phyloP scores from a whole-genome alignment of 2,329 filamentous ascomycete species.

The Diaporthe velutina region DNA sequence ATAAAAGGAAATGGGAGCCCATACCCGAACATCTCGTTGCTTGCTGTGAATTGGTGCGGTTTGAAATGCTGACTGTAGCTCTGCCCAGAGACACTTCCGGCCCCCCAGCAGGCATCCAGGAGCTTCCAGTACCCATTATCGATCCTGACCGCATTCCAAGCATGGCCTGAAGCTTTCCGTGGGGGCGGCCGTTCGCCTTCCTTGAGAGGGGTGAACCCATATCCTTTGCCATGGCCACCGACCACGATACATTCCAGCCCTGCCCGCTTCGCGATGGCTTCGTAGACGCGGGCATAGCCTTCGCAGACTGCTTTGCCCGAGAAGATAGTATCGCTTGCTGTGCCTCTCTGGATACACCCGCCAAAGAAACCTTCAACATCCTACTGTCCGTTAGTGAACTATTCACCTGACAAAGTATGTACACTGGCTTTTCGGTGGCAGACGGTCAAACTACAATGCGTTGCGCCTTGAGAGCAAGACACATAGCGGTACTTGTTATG shows the following conservation, averaged over 20 bases:
- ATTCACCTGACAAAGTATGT: not conserved
- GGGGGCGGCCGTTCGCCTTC: slow-evolving; percentile 76
- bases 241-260: slow-evolving; percentile 84
- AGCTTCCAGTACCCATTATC: slow-evolving; percentile 93
- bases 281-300: slow-evolving; percentile 88
- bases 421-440: too few species aligned
- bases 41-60: slow-evolving; percentile 69
- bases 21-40: slow-evolving; percentile 84
- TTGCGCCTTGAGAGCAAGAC: not conserved
- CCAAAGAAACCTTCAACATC: slow-evolving; percentile 83
- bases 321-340: slow-evolving; percentile 79
- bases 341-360: slow-evolving; percentile 74
- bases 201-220: slow-evolving; percentile 73
- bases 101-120: slow-evolving; percentile 93
- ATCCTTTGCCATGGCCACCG: slow-evolving; percentile 88
- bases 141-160: slow-evolving; percentile 93
- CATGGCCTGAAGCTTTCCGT: slow-evolving; percentile 75
- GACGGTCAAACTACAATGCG: not conserved
- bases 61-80: slow-evolving; percentile 78
- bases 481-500: not conserved
- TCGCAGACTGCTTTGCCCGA: slow-evolving; percentile 89
- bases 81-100: slow-evolving; percentile 73
- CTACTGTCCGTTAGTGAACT: not conserved
- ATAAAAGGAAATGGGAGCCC: too few species aligned
- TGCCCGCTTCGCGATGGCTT: slow-evolving; percentile 80